A percentile compares a stretch with the other conserved stretches of the same genome.
These are phyloP conservation scores for Chlorella sp. DNA, from an alignment of 139 green algal genomes.

Conservation along the genomic window DNA sequence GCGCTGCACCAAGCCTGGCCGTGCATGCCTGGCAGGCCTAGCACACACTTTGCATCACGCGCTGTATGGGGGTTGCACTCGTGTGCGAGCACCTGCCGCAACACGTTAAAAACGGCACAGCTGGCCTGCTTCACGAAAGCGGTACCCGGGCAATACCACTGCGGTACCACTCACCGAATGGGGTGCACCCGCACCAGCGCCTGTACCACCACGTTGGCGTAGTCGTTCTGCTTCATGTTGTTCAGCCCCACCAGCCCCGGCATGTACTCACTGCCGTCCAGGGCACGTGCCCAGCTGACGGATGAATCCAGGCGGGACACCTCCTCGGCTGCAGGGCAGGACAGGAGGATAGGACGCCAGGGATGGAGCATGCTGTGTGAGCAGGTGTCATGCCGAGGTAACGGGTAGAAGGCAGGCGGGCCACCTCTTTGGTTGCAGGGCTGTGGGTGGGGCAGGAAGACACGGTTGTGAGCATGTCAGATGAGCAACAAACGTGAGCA, in stretches of 20 bases:
- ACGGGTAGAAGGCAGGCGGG: too few relatives aligned
- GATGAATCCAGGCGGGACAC: conserved; percentile 56
- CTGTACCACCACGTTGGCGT: conserved; percentile 91
- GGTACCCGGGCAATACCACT: too few relatives aligned
- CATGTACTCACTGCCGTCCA: conserved; percentile 98
- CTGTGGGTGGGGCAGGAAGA: too few relatives aligned
- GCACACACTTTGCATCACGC: too few relatives aligned
- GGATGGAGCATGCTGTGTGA: too few relatives aligned
- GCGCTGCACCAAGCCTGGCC: too few relatives aligned
- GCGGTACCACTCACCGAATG: conserved; percentile 52
- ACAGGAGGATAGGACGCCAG: neutral
- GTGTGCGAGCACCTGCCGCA: neutral
- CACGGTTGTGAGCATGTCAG: neutral
- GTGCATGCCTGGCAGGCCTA: too few relatives aligned
- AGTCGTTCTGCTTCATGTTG: conserved; percentile 96
- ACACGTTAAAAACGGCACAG: neutral
- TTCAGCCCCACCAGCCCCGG: conserved; percentile 95
- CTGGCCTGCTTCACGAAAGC: too few relatives aligned
- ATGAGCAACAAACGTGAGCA: too few relatives aligned
- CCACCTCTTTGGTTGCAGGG: conserved; percentile 2
- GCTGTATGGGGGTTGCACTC: neutral
- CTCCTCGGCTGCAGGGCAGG: conserved; percentile 31
- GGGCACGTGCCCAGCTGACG: conserved; percentile 84
- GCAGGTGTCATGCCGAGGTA: too few relatives aligned
- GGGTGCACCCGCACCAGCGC: conserved; percentile 65